Conservation (phyloP, 2,329 filamentous ascomycete genomes). For the Verticillium dahliae region DNA sequence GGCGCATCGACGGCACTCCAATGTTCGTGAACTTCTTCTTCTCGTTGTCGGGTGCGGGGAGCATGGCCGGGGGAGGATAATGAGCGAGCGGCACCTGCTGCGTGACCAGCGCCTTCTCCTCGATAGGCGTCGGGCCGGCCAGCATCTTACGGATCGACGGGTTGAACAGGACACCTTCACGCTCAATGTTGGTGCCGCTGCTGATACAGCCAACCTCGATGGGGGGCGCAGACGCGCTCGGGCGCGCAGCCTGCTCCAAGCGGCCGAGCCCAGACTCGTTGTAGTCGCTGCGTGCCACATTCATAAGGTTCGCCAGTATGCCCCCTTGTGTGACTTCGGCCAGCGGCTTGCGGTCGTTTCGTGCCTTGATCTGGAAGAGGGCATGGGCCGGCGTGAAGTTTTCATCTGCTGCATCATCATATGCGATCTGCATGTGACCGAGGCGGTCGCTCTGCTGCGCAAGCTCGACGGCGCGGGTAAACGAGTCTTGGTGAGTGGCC, state of each 20-base stretch:
- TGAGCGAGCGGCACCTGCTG: slow-evolving; percentile 60
- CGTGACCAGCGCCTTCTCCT: slow-evolving; percentile 71
- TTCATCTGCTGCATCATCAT: slow-evolving; percentile 57
- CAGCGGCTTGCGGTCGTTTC: slow-evolving; percentile 59
- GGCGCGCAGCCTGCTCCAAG: slow-evolving; percentile 75
- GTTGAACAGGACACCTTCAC: slow-evolving; percentile 74
- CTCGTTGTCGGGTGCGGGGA: slow-evolving; percentile 73
- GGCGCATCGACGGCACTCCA: slow-evolving; percentile 88
- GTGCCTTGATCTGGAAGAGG: slow-evolving; percentile 72
- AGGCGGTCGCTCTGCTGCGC: slow-evolving; percentile 51
- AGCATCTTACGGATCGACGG: slow-evolving; percentile 65
- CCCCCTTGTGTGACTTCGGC: slow-evolving; percentile 67
- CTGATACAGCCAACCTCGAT: slow-evolving; percentile 74
- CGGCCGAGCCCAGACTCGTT: slow-evolving; percentile 64
- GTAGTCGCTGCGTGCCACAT: slow-evolving; percentile 63
- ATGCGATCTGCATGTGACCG: slow-evolving; percentile 59
- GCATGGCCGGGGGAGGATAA: slow-evolving; percentile 57
- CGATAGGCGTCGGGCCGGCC: slow-evolving; percentile 55
- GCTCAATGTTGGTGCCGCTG: slow-evolving; percentile 58
- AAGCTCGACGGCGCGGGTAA: slow-evolving; percentile 65
- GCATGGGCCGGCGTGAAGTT: slow-evolving; percentile 67
- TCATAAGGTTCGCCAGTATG: slow-evolving; percentile 68
- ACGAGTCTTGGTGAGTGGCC: slow-evolving; percentile 62
- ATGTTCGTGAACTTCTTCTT: slow-evolving; percentile 87
- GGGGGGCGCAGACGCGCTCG: slow-evolving; percentile 77